A percentile compares a stretch with the other conserved stretches of the same genome.
Conservation (phyloP, 2,329 filamentous ascomycete species). For the Fusarium bulbicola region DNA sequence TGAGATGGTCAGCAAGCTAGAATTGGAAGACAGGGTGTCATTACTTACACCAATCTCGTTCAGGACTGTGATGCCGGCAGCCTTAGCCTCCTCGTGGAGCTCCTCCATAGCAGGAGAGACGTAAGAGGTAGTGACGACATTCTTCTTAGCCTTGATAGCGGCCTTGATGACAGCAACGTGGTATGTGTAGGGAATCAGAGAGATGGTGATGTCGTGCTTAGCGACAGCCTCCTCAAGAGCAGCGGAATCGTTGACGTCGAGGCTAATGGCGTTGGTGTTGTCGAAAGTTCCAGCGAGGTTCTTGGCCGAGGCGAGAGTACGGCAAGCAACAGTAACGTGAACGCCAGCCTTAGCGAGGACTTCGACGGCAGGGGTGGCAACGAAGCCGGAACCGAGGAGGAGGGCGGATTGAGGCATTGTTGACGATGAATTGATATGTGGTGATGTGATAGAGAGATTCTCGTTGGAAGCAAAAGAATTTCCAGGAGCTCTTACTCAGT, state of each 20-base stretch:
- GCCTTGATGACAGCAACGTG: slow-evolving; percentile 91
- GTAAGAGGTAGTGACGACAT: slow-evolving; percentile 95
- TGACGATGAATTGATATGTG: slow-evolving; percentile 2
- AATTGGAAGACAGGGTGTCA: background rate
- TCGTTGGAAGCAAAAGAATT: slow-evolving; percentile 17
- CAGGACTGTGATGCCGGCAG: slow-evolving; percentile 94
- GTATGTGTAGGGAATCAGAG: slow-evolving; percentile 90
- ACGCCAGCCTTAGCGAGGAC: slow-evolving; percentile 69
- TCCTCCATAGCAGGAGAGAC: slow-evolving; percentile 93
- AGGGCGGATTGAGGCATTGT: slow-evolving; percentile 44
- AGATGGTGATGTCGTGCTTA: slow-evolving; percentile 82
- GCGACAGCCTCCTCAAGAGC: slow-evolving; percentile 84
- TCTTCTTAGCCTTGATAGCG: slow-evolving; percentile 91
- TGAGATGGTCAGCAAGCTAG: background rate
- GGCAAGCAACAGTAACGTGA: slow-evolving; percentile 78
- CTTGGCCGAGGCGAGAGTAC: slow-evolving; percentile 81
- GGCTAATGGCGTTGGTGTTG: slow-evolving; percentile 78
- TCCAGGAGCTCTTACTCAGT: slow-evolving; percentile 5
- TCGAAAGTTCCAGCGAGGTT: slow-evolving; percentile 76
- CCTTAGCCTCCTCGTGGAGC: slow-evolving; percentile 83
- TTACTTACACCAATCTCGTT: slow-evolving; percentile 84
- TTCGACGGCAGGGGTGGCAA: slow-evolving; percentile 71
- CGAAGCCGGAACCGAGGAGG: slow-evolving; percentile 60
- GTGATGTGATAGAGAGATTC: slow-evolving; percentile 8
- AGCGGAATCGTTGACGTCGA: slow-evolving; percentile 81